A percentile compares a stretch with the other conserved stretches of the same genome.
Conservation (phyloP, 1,139 yeast species). For the Wickerhamomyces sp. region DNA sequence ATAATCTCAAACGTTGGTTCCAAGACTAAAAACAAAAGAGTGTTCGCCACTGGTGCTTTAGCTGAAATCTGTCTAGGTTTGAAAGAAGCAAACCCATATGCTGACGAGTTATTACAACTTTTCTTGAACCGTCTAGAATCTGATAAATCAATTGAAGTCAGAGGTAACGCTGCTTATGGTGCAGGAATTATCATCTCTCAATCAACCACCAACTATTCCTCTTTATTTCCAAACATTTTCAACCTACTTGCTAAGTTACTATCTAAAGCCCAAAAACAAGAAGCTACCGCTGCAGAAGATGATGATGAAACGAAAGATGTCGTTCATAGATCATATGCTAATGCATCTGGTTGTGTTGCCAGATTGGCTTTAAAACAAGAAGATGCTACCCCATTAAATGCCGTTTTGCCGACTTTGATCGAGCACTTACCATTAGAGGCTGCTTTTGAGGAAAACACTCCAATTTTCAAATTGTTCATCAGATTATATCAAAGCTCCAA, state of each 20-base stretch:
- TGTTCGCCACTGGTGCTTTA: constrained; percentile 80
- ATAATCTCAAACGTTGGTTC: constrained; percentile 57
- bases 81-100: constrained; percentile 60
- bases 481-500: constrained; percentile 64
- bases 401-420: constrained; percentile 72
- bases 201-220: constrained; percentile 52
- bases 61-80: constrained; percentile 86
- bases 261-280: constrained; percentile 70
- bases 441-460: constrained; percentile 89
- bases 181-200: constrained; percentile 73
- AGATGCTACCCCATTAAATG: constrained; percentile 71
- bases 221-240: constrained; percentile 65
- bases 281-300: constrained; percentile 49
- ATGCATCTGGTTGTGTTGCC: constrained; percentile 96
- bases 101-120: constrained; percentile 64
- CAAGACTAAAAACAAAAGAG: constrained; percentile 71
- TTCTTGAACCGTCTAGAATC: constrained; percentile 63
- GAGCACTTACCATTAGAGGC: constrained; percentile 80
- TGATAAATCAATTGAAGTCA: constrained; percentile 83
- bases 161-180: constrained; percentile 96
- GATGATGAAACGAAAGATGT: constrained; percentile 81
- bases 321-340: constrained; percentile 81
- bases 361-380: constrained; percentile 79
- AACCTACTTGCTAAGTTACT: constrained; percentile 75
- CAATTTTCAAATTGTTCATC: constrained; percentile 76